Evolutionary conservation across 371 early-diverging fungal genomes (phyloP).

Genomic region (Zancudomyces culisetae): DNA sequence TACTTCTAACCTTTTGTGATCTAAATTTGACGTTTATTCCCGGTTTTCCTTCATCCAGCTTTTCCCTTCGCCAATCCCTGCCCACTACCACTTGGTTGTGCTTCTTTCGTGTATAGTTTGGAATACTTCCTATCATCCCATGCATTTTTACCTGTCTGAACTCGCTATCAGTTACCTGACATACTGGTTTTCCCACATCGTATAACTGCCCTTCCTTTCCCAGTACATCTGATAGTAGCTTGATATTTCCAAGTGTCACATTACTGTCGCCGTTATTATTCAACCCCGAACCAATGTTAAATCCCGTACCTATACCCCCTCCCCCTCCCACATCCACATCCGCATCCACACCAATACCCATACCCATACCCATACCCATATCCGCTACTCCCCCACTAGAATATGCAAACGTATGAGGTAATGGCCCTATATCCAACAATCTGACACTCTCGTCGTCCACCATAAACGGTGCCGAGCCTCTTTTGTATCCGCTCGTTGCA

Average conservation of each 20-base stretch:
- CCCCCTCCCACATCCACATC: neutral
- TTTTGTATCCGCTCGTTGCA: neutral
- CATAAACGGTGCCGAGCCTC: neutral
- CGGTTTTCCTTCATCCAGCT: neutral
- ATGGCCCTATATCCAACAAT: neutral
- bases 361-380: too few relatives aligned
- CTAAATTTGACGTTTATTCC: too few relatives aligned
- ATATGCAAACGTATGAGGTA: too few relatives aligned
- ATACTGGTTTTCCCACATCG: slow-evolving; percentile 1
- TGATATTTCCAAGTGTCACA: neutral
- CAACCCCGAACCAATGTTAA: too few relatives aligned
- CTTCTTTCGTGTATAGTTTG: slow-evolving; percentile 31
- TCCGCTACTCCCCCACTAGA: too few relatives aligned
- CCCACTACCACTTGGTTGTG: slow-evolving; percentile 21
- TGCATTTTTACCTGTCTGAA: slow-evolving; percentile 47
- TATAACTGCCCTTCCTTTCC: neutral
- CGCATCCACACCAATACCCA: neutral
- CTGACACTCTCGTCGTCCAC: slow-evolving; percentile 13
- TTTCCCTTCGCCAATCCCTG: neutral
- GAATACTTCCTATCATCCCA: slow-evolving; percentile 26
- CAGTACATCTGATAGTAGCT: neutral
- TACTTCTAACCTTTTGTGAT: neutral
- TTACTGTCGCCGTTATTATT: too few relatives aligned
- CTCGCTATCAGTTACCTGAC: slow-evolving; percentile 26
- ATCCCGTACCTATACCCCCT: too few relatives aligned